phyloP scores from a whole-genome alignment of 2,329 filamentous ascomycete species.

The Talaromyces piceae region DNA sequence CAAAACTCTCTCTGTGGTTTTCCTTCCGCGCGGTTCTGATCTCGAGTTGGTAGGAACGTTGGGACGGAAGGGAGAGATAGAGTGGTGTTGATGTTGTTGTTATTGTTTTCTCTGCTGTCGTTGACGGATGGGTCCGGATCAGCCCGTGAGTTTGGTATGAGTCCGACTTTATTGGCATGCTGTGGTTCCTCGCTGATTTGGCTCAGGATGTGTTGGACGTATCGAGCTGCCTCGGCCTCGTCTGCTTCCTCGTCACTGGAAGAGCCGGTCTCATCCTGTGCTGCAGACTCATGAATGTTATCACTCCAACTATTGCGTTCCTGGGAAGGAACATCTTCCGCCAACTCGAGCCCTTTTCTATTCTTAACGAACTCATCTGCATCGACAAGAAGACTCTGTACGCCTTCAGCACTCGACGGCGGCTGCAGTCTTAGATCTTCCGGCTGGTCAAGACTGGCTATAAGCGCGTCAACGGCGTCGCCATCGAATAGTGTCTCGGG shows the following conservation, averaged over 20 bases:
- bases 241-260: slow-evolving; percentile 9
- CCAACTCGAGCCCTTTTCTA: background rate
- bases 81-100: background rate
- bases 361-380: background rate
- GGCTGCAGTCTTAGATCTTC: background rate
- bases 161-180: background rate
- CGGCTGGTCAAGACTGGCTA: slow-evolving; percentile 8
- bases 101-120: background rate
- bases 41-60: slow-evolving; percentile 2
- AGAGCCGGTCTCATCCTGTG: background rate
- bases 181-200: slow-evolving; percentile 3
- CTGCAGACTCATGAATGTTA: background rate
- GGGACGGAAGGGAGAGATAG: slow-evolving; percentile 11
- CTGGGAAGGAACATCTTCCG: background rate
- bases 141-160: too few relatives aligned
- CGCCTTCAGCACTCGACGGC: background rate
- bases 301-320: background rate
- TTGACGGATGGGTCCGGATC: too few relatives aligned
- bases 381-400: background rate
- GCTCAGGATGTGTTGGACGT: slow-evolving; percentile 7
- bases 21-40: background rate
- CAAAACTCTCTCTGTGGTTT: slow-evolving; percentile 53
- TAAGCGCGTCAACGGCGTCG: slow-evolving; percentile 16
- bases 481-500: slow-evolving; percentile 10
- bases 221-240: slow-evolving; percentile 9